These are phyloP conservation scores for Ogataea corticis DNA, from an alignment of 805 yeast genomes.

Conservation along the genomic window DNA sequence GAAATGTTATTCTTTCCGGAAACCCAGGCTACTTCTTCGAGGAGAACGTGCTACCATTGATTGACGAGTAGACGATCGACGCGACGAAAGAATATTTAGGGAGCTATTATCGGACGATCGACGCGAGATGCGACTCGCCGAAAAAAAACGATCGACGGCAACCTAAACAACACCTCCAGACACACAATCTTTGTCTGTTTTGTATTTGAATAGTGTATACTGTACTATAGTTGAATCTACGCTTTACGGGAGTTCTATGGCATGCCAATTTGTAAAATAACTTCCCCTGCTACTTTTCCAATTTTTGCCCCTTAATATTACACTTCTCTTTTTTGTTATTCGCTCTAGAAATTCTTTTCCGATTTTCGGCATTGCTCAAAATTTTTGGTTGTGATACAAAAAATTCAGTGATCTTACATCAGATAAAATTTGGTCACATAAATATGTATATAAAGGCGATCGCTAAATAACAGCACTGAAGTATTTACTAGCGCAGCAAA, in stretches of 20 bases:
- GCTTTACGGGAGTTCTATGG: no score
- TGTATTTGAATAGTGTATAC: no score
- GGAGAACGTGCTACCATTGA: constrained; percentile 37
- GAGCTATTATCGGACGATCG: background rate
- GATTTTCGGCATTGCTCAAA: constrained; percentile 8
- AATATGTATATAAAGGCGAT: background rate
- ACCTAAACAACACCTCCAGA: no score
- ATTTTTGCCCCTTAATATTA: background rate
- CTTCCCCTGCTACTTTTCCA: no score
- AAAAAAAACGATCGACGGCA: no score
- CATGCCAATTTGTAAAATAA: no score
- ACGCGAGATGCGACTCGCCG: background rate
- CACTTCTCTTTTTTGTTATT: background rate
- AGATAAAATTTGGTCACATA: constrained; percentile 2
- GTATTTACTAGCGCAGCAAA: no score
- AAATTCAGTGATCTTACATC: no score
- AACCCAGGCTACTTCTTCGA: constrained; percentile 21
- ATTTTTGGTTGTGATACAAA: background rate
- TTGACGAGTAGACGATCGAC: background rate
- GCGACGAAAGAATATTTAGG: background rate
- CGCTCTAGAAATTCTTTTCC: constrained; percentile 3
- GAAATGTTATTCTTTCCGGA: constrained; percentile 59
- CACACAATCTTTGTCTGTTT: no score
- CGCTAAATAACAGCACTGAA: no score
- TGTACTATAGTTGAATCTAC: no score